Conservation (phyloP, 768 basidiomycete genomes). For the Lentinula sp. region DNA sequence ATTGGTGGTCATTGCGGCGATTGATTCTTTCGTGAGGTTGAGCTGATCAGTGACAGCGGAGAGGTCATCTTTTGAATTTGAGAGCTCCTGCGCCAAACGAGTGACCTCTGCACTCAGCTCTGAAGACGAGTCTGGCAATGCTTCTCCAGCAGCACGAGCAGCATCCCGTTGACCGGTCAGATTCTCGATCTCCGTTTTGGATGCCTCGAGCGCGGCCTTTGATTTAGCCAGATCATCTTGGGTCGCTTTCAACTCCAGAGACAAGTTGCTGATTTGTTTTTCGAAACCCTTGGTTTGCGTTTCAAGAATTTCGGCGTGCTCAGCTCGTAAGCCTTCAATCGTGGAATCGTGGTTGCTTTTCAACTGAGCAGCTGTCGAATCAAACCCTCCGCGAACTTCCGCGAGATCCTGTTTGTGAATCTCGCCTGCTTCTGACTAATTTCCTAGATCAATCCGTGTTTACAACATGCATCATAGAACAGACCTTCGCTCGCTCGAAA, state of each 20-base stretch:
- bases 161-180: conserved; percentile 63
- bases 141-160: conserved; percentile 40
- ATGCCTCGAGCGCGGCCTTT: conserved; percentile 50
- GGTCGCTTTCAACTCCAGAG: conserved; percentile 76
- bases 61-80: conserved; percentile 64
- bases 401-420: conserved; percentile 68
- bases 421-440: conserved; percentile 64
- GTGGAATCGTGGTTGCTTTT: conserved; percentile 53
- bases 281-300: conserved; percentile 48
- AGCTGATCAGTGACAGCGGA: conserved; percentile 60
- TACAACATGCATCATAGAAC: conserved; percentile 9
- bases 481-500: conserved; percentile 74
- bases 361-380: conserved; percentile 64
- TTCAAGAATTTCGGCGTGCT: conserved; percentile 57
- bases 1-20: conserved; percentile 62
- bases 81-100: conserved; percentile 52
- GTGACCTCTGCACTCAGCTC: conserved; percentile 39
- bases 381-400: conserved; percentile 58
- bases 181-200: conserved; percentile 47
- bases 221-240: conserved; percentile 78
- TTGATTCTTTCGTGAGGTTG: conserved; percentile 61
- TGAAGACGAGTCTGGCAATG: conserved; percentile 17
- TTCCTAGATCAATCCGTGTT: conserved; percentile 6
- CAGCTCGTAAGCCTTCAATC: conserved; percentile 55
- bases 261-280: conserved; percentile 57